phyloP scores from a whole-genome alignment of 805 yeast species.

The Candida orba region DNA sequence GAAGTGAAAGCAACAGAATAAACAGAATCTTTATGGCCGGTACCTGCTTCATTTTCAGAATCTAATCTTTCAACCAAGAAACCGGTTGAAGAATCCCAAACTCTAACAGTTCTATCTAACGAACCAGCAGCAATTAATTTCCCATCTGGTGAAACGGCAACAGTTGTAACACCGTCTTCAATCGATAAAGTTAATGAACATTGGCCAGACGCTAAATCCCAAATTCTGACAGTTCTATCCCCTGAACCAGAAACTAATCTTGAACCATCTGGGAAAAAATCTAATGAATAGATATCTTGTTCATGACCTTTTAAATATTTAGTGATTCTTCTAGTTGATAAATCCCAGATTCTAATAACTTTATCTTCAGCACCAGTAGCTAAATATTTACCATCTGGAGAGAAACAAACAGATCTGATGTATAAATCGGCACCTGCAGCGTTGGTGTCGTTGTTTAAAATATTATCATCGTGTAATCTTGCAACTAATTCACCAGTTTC shows the following conservation, averaged over 20 bases:
- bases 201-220: slow-evolving; percentile 90
- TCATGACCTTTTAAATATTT: slow-evolving; percentile 89
- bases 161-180: slow-evolving; percentile 98
- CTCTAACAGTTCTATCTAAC: slow-evolving; percentile 88
- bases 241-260: slow-evolving; percentile 94
- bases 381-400: slow-evolving; percentile 87
- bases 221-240: slow-evolving; percentile 90
- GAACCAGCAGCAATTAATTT: slow-evolving; percentile 93
- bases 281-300: slow-evolving; percentile 94
- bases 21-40: slow-evolving; percentile 94
- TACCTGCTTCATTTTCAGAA: slow-evolving; percentile 78
- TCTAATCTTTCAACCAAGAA: slow-evolving; percentile 88
- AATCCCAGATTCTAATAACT: slow-evolving; percentile 93
- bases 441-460: slow-evolving; percentile 33
- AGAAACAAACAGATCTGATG: slow-evolving; percentile 91
- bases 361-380: slow-evolving; percentile 94
- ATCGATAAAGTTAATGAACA: slow-evolving; percentile 83
- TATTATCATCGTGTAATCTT: slow-evolving; percentile 73
- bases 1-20: slow-evolving; percentile 91
- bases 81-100: slow-evolving; percentile 94
- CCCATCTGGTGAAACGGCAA: slow-evolving; percentile 94
- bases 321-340: slow-evolving; percentile 75
- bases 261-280: slow-evolving; percentile 90
- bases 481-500: slow-evolving; percentile 87
- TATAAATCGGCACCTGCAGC: slow-evolving; percentile 67